Conservation (phyloP, 306 rosid genomes). For the Sicyos baderoa region DNA sequence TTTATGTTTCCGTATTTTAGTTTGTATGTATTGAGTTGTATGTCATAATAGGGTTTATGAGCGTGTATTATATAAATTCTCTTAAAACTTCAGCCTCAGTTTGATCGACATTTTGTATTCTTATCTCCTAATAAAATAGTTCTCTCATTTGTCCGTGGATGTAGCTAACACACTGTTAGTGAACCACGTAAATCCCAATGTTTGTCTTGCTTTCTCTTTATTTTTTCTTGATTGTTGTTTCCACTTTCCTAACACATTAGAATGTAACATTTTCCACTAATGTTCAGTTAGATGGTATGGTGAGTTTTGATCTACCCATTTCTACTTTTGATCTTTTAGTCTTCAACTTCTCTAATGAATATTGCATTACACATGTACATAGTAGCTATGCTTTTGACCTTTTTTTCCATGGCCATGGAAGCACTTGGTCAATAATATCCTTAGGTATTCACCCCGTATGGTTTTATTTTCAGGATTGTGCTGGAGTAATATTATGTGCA, state of each 20-base stretch:
- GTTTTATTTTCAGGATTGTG: slow-evolving; percentile 74
- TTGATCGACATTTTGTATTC: too few relatives aligned
- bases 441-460: slow-evolving; percentile 8
- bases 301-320: background rate
- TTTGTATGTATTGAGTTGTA: too few relatives aligned
- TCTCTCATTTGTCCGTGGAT: too few relatives aligned
- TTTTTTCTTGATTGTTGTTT: too few relatives aligned
- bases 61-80: too few relatives aligned
- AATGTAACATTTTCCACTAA: background rate
- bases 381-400: background rate
- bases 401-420: slow-evolving; percentile 1
- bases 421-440: slow-evolving; percentile 1
- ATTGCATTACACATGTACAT: background rate
- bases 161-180: too few relatives aligned
- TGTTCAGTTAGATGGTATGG: background rate
- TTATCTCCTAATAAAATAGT: too few relatives aligned
- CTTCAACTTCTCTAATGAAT: background rate
- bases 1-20: too few relatives aligned
- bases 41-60: too few relatives aligned
- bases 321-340: background rate
- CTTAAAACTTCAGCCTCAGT: too few relatives aligned
- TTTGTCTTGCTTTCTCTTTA: too few relatives aligned
- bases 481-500: slow-evolving; percentile 80
- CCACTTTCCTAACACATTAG: background rate
- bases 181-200: too few relatives aligned